Base-by-base conservation (phyloP, 148 eudicot genomes). In the Diospyros lotus region DNA sequence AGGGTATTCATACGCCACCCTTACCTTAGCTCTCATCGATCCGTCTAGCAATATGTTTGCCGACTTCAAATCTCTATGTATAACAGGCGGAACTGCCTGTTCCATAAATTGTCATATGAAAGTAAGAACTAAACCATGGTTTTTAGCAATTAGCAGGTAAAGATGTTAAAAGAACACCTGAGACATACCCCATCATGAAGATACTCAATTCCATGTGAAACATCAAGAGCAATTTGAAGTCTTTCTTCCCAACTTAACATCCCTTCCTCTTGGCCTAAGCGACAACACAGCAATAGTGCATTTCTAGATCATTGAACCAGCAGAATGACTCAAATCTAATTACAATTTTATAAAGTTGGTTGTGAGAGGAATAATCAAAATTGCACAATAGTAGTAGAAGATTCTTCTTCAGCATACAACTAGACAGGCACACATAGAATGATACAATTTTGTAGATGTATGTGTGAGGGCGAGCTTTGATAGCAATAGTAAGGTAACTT, bases 61-160 rank as follows among this genome's bases (percentile, higher is more conserved):
- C 48, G 97, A 87, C 88, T 95, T 95, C 83, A 95, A 79, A 81
- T 95, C 99, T 53, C 99, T 85, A 79, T 95, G 99, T 77, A 95
- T 85, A 61, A 95, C 93, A 6, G 97, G 93, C 66, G 99, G 99
- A 61, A 93, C 97, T 79, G 99, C 99, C 99, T 95, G 93, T 89
- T 74, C 58, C 82, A 87, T 41, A 56, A 72, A 78, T 48, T 69
- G 45, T 69, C 54, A 64, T 71, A 40, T 61, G 51, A 70, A 67
- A 42, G 74, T 6, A 67, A 61, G 18, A 51, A 28, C 11, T 42
- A 9, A 55, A 75, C 17, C 43, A 8, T 18, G 45, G 9, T 4
- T 63, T 38, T 38, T 39, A 28, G 28, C 28, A 28, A 28, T 28
- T 50, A 48, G 59, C 2, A 62, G n/a, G 58, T n/a, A 43, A 65